Percentiles rank a stretch among this genome's conserved stretches.
Conservation (phyloP, 2,329 filamentous ascomycete species). For the Penicillium sp. region DNA sequence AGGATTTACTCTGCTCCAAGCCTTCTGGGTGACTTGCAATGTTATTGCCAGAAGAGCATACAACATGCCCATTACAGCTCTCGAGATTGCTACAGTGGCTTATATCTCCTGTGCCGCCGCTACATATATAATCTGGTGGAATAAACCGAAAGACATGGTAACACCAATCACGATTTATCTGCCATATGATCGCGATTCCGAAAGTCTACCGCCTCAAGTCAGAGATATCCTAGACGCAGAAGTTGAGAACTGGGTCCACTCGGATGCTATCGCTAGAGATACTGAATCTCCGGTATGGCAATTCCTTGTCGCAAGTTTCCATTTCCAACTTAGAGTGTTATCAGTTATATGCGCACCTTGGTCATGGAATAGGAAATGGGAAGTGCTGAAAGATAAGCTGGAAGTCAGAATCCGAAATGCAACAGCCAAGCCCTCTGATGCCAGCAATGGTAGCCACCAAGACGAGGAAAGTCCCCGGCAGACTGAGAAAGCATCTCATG, state of each 20-base stretch:
- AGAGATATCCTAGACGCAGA: background rate
- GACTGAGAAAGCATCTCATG: no score
- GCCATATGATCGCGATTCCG: conserved; percentile 2
- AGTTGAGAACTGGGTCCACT: background rate
- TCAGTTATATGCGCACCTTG: background rate
- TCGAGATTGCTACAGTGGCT: conserved; percentile 17
- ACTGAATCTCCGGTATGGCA: background rate
- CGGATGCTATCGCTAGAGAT: background rate
- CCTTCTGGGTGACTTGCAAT: conserved; percentile 9
- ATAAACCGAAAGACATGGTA: conserved; percentile 20
- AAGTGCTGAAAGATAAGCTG: background rate
- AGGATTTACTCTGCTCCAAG: conserved; percentile 13
- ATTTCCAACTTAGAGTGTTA: background rate
- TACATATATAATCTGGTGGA: conserved; percentile 17
- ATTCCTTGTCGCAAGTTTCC: background rate
- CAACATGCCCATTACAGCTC: conserved; percentile 10
- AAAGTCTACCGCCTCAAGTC: conserved; percentile 2
- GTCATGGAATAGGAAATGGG: background rate
- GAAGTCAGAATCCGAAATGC: background rate
- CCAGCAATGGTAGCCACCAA: background rate
- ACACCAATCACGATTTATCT: conserved; percentile 17
- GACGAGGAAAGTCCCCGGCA: background rate
- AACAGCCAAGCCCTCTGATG: background rate
- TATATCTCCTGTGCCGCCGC: conserved; percentile 12
- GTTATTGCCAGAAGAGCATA: conserved; percentile 14